Evolutionary conservation across 2,329 filamentous ascomycete species (phyloP), one percentile per base, ranked within the genome.

Genomic region (Magnaporthales sp.): DNA sequence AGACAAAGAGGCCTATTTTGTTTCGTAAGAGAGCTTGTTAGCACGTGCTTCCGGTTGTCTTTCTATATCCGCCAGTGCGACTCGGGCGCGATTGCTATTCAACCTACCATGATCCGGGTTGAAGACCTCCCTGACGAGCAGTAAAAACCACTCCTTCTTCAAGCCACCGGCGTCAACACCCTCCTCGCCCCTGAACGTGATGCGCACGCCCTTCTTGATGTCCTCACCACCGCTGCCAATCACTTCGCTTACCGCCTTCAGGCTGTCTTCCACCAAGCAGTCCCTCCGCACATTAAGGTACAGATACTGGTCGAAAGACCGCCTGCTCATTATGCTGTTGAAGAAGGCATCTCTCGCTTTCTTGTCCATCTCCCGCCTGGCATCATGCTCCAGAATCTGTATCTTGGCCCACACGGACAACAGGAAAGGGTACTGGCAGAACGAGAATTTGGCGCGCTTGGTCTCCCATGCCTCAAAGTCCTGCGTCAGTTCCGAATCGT

Each of bases 391-490:
- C 72, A 97, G 81, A 62, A 97, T 94, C 70, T 90, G 90, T 67
- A 95, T 96, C 77, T 97, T 97, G 30, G 93, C 90, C 81, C 92
- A 93, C 70, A 97, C 93, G 69, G 92, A 96, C 56, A 97, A 82
- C 71, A 97, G 89, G 73, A 97, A 96, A 0, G 93, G 92, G 72
- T 96, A 96, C 74, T 96, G 92, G 74, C 93, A 97, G 74, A 97
- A 96, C 0, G 91, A 86, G 74, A 97, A 97, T 70, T 88, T 91
- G 24, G 84, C 83, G 65, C 84, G 84, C 70, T 85, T 89, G 4
- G 86, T 84, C 74, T 96, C 93, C 93, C 93, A 97, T 10, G 87
- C 84, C 73, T 96, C 92, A 72, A 96, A 97, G 74, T 97, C 93
- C 0, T 86, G 86, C 62, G 95, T 86, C 7, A 97, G 82, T 73